phyloP scores from a whole-genome alignment of 345 rosid species.

The Brassica nigra region DNA sequence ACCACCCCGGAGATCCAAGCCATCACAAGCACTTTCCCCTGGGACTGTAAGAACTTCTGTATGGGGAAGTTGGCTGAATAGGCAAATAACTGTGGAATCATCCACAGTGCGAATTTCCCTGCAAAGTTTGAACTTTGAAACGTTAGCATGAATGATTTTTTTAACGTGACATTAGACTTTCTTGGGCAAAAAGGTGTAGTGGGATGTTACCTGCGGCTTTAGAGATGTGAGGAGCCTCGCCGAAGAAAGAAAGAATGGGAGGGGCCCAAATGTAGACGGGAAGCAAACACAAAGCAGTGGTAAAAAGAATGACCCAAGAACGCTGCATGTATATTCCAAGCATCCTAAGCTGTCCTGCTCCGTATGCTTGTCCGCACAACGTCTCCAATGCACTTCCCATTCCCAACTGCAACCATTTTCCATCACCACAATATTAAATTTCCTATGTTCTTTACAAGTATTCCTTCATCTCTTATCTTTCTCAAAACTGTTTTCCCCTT shows the following conservation, averaged over 20 bases:
- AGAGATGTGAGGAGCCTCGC: slow-evolving; percentile 77
- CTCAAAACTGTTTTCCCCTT: not conserved
- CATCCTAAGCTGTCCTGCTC: slow-evolving; percentile 80
- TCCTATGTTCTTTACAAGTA: not conserved
- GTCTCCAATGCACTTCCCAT: slow-evolving; percentile 98
- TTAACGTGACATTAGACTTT: not conserved
- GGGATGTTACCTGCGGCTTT: slow-evolving; percentile 63
- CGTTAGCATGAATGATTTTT: not conserved
- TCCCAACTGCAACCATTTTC: slow-evolving; percentile 59
- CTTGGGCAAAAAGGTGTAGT: not conserved
- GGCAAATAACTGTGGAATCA: slow-evolving; percentile 86
- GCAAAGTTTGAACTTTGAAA: not conserved
- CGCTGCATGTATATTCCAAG: slow-evolving; percentile 92
- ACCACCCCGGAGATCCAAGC: slow-evolving; percentile 73
- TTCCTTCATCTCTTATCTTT: slow-evolving; percentile 5
- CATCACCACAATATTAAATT: not conserved
- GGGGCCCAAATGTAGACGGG: slow-evolving; percentile 88
- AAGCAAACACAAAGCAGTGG: slow-evolving; percentile 62
- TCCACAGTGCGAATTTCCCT: slow-evolving; percentile 91
- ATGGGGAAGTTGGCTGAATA: slow-evolving; percentile 87
- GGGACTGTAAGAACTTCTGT: slow-evolving; percentile 87
- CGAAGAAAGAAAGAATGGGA: slow-evolving; percentile 67
- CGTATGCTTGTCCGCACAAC: slow-evolving; percentile 88
- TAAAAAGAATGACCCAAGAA: slow-evolving; percentile 83
- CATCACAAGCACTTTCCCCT: slow-evolving; percentile 83